Conservation (phyloP, 169 alveolate species). For the Blepharisma undulans region DNA sequence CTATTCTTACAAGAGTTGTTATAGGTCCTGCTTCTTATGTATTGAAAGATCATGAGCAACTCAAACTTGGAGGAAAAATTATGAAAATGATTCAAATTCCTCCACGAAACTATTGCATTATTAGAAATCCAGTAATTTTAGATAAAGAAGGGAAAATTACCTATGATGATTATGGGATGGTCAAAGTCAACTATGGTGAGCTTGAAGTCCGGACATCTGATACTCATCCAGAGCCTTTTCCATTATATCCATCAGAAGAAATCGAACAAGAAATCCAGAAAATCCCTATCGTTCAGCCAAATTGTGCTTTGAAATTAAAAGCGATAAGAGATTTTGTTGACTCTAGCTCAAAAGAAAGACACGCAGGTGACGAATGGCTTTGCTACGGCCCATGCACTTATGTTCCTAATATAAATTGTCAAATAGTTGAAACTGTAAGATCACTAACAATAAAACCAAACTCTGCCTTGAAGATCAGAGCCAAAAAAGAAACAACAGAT, state of each 20-base stretch:
- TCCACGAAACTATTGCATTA: slow-evolving; percentile 49
- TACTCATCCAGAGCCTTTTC: slow-evolving; percentile 55
- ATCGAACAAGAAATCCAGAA: slow-evolving; percentile 31
- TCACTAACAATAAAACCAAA: slow-evolving; percentile 48
- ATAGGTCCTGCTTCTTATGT: slow-evolving; percentile 57
- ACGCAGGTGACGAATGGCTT: slow-evolving; percentile 77
- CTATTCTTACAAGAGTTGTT: slow-evolving; percentile 53
- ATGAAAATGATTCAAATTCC: slow-evolving; percentile 44
- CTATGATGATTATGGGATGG: slow-evolving; percentile 42
- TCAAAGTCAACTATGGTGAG: slow-evolving; percentile 49
- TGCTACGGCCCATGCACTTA: slow-evolving; percentile 62
- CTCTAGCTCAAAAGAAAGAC: slow-evolving; percentile 38
- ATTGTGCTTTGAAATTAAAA: slow-evolving; percentile 57
- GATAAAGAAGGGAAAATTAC: slow-evolving; percentile 34
- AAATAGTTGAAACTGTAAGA: slow-evolving; percentile 28
- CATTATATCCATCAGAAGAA: slow-evolving; percentile 55
- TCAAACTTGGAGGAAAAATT: slow-evolving; percentile 36
- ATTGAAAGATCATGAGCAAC: slow-evolving; percentile 49
- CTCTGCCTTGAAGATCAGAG: slow-evolving; percentile 63
- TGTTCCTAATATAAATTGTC: slow-evolving; percentile 68
- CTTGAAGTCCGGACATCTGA: slow-evolving; percentile 47
- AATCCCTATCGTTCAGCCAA: slow-evolving; percentile 54
- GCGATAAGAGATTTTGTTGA: slow-evolving; percentile 67
- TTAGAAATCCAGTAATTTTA: slow-evolving; percentile 52
- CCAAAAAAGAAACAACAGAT: slow-evolving; percentile 54